Percentiles rank a stretch among this genome's conserved stretches.
Evolutionary conservation across 176 grass and related monocot species (phyloP).

Genomic region (Phoenix dactylifera): DNA sequence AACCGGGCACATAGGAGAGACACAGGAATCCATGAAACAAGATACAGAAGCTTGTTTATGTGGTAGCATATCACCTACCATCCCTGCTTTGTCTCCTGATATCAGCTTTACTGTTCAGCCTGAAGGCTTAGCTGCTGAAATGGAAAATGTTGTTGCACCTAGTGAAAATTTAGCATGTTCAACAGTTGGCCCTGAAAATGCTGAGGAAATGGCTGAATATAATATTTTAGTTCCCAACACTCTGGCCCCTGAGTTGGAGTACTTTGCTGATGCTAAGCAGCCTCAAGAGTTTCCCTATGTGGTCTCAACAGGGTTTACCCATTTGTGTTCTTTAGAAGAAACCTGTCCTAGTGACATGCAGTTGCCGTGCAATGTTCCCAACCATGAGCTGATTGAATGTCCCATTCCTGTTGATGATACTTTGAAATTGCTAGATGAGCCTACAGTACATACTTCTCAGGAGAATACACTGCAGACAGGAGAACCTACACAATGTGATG

Average conservation of each 20-base stretch:
- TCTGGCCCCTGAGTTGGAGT: not conserved
- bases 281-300: not conserved
- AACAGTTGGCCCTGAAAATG: constrained; percentile 25
- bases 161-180: constrained; percentile 19
- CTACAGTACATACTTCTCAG: constrained; percentile 27
- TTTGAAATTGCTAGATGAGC: constrained; percentile 29
- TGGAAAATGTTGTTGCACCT: constrained; percentile 8
- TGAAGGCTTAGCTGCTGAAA: constrained; percentile 15
- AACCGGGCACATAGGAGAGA: constrained; percentile 13
- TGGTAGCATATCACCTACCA: constrained; percentile 19
- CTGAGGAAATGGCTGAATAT: not conserved
- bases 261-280: constrained; percentile 8
- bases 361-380: constrained; percentile 20
- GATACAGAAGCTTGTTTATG: constrained; percentile 30
- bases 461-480: constrained; percentile 12
- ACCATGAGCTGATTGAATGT: constrained; percentile 19
- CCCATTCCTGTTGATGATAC: constrained; percentile 17
- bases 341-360: constrained; percentile 11
- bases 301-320: constrained; percentile 15
- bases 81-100: constrained; percentile 2
- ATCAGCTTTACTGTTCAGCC: constrained; percentile 7
- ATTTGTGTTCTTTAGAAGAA: constrained; percentile 22
- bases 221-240: not conserved
- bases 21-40: constrained; percentile 16
- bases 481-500: constrained; percentile 12